Percentiles rank a stretch among this genome's conserved stretches.
Evolutionary conservation across 2,329 filamentous ascomycete species (phyloP).

Genomic region (Fusarium kyushuense): DNA sequence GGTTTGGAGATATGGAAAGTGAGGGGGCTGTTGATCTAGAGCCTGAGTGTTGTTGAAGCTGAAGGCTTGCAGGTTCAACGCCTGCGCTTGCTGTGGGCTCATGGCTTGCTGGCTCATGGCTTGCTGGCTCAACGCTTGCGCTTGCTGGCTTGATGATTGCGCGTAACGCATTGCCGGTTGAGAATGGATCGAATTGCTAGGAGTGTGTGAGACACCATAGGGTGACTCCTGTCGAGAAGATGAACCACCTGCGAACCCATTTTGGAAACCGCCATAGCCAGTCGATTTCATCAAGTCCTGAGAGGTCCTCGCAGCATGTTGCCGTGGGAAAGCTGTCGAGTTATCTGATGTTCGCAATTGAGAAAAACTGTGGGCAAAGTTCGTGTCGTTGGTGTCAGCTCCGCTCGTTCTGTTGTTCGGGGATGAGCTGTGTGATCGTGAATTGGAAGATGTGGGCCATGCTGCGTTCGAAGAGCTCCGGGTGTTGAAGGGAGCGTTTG

Average conservation of each 20-base stretch:
- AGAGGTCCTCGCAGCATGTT: conserved; percentile 50
- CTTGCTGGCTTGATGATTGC: conserved; percentile 52
- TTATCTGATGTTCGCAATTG: conserved; percentile 39
- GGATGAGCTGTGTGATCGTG: conserved; percentile 66
- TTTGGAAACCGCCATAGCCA: conserved; percentile 53
- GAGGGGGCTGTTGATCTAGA: conserved; percentile 53
- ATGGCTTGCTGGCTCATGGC: conserved; percentile 19
- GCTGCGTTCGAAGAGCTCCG: too few relatives aligned
- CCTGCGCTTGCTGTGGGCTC: background rate
- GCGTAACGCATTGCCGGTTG: conserved; percentile 60
- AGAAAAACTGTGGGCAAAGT: conserved; percentile 3
- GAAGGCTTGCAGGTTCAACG: background rate
- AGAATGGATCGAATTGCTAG: conserved; percentile 61
- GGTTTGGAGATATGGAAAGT: conserved; percentile 38
- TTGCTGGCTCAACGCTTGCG: conserved; percentile 13
- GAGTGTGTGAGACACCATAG: conserved; percentile 52
- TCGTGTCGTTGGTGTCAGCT: conserved; percentile 57
- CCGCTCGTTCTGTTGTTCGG: conserved; percentile 66
- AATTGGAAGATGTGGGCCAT: conserved; percentile 68
- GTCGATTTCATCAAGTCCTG: conserved; percentile 54
- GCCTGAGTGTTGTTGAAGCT: conserved; percentile 54
- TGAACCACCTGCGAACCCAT: conserved; percentile 58
- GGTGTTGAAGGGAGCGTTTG: conserved; percentile 73
- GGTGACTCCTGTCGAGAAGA: conserved; percentile 62
- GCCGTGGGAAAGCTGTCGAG: conserved; percentile 40